phyloP scores from a whole-genome alignment of 1,284 basidiomycete species.

The Porogramme epimiltina region DNA sequence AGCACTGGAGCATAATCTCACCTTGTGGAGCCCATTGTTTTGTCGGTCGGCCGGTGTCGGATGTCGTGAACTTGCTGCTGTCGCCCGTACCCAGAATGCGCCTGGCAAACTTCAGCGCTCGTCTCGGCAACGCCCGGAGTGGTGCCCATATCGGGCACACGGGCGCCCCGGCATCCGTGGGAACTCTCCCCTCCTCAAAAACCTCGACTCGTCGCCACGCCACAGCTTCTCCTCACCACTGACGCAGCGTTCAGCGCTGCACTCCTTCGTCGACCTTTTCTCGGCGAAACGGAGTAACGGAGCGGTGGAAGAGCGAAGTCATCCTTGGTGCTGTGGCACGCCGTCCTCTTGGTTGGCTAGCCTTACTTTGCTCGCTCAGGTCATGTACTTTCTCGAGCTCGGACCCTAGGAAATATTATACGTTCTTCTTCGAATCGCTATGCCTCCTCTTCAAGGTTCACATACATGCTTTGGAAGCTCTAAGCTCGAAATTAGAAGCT shows the following conservation, averaged over 20 bases:
- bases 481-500: too few species aligned
- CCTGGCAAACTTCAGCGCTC: slow-evolving; percentile 4
- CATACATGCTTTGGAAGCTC: too few species aligned
- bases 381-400: slow-evolving; percentile 26
- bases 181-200: slow-evolving; percentile 6
- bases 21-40: slow-evolving; percentile 77
- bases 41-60: slow-evolving; percentile 36
- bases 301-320: slow-evolving; percentile 42
- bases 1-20: slow-evolving; percentile 41
- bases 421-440: neutral
- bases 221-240: slow-evolving; percentile 31
- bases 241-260: slow-evolving; percentile 43
- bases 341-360: slow-evolving; percentile 26
- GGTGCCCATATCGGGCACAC: too few species aligned
- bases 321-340: slow-evolving; percentile 18
- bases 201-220: neutral
- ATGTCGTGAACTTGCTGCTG: slow-evolving; percentile 28
- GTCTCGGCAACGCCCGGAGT: slow-evolving; percentile 16
- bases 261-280: slow-evolving; percentile 38
- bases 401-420: slow-evolving; percentile 31
- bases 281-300: slow-evolving; percentile 46
- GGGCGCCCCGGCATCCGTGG: slow-evolving; percentile 8
- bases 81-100: slow-evolving; percentile 9
- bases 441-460: neutral
- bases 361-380: slow-evolving; percentile 24